Percentiles rank a stretch among this genome's conserved stretches.
Evolutionary conservation across 352 stramenopile genomes (phyloP).

Genomic region (Pythium aristosporum): DNA sequence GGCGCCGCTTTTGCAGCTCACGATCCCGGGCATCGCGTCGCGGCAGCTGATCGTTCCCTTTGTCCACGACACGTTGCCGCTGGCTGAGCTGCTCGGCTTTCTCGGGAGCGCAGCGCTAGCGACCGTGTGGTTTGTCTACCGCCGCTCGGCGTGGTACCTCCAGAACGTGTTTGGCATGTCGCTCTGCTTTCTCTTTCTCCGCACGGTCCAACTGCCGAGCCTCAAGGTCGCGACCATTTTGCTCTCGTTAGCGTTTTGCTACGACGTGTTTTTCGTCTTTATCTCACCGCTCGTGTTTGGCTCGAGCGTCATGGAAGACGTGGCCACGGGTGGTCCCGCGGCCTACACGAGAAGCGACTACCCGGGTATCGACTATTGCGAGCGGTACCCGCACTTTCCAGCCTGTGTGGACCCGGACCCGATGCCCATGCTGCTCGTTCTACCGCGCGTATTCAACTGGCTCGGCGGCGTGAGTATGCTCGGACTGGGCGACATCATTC

Average conservation of each 20-base stretch:
- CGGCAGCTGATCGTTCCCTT: constrained; percentile 39
- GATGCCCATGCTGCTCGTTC: constrained; percentile 94
- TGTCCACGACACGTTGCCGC: constrained; percentile 35
- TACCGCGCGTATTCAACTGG: constrained; percentile 92
- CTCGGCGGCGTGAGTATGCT: constrained; percentile 91
- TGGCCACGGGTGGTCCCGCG: constrained; percentile 86
- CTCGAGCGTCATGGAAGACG: constrained; percentile 92
- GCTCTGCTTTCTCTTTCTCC: constrained; percentile 93
- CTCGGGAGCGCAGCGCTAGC: constrained; percentile 36
- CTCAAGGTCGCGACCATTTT: constrained; percentile 90
- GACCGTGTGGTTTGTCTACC: constrained; percentile 61
- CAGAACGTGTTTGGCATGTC: constrained; percentile 92
- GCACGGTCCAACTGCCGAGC: constrained; percentile 88
- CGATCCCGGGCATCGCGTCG: constrained; percentile 35
- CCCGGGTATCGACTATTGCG: constrained; percentile 72
- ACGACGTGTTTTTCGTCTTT: constrained; percentile 97
- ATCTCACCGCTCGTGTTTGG: constrained; percentile 89
- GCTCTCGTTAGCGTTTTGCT: constrained; percentile 91
- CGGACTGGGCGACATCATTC: constrained; percentile 95
- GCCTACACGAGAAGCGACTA: constrained; percentile 68
- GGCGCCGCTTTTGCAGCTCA: constrained; percentile 37
- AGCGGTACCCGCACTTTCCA: constrained; percentile 60
- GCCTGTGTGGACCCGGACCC: constrained; percentile 77
- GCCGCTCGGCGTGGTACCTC: constrained; percentile 75
- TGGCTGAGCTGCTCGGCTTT: constrained; percentile 55